phyloP scores from a whole-genome alignment of 768 basidiomycete species.

The Boletus coccyginus region DNA sequence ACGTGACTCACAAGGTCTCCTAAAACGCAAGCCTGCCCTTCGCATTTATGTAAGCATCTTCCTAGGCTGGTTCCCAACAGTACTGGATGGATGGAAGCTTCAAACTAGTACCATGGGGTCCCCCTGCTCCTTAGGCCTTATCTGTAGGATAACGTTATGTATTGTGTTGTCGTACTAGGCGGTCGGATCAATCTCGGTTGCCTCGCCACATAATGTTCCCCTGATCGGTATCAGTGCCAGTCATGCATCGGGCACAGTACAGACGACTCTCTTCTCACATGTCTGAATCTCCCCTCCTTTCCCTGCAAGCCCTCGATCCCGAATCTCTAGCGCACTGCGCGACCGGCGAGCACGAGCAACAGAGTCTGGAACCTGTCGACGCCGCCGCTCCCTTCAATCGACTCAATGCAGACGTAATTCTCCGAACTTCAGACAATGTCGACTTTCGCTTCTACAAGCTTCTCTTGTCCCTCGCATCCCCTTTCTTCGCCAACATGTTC shows the following conservation, averaged over 20 bases:
- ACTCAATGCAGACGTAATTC: constrained; percentile 48
- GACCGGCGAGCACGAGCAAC: constrained; percentile 1
- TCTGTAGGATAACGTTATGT: too few species aligned
- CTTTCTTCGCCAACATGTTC: constrained; percentile 57
- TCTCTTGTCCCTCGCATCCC: constrained; percentile 53
- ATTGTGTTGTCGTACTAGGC: too few species aligned
- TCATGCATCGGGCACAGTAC: neutral
- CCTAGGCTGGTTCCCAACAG: too few species aligned
- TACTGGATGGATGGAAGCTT: too few species aligned
- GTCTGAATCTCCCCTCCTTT: constrained; percentile 8
- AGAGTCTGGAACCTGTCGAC: constrained; percentile 19
- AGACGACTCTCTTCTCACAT: constrained; percentile 8
- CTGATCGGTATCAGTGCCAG: neutral
- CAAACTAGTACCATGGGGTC: too few species aligned
- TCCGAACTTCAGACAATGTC: constrained; percentile 52
- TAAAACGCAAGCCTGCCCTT: too few species aligned
- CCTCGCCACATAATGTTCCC: constrained; percentile 1
- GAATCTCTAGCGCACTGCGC: neutral
- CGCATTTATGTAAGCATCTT: too few species aligned
- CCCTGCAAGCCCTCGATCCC: constrained; percentile 6
- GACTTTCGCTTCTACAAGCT: constrained; percentile 54
- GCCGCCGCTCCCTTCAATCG: constrained; percentile 46
- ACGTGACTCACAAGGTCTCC: too few species aligned
- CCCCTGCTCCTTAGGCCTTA: too few species aligned
- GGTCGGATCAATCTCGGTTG: constrained; percentile 9